Conservation (phyloP, 768 basidiomycete genomes). For the Termitomyces sp. region DNA sequence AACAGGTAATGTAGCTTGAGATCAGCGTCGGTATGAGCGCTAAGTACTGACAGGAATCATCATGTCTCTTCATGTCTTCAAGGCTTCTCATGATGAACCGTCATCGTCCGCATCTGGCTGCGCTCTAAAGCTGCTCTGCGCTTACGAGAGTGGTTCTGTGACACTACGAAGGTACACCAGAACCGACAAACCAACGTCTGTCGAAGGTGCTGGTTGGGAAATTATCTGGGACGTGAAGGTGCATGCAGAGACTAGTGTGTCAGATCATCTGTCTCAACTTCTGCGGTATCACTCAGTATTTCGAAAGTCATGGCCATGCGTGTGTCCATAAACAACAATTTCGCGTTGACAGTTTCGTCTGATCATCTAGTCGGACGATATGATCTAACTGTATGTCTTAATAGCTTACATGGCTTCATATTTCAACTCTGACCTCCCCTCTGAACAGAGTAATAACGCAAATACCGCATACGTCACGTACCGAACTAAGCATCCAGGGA, state of each 20-base stretch:
- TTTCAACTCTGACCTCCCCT: background rate
- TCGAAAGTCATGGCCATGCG: conserved; percentile 80
- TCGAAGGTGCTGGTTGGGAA: conserved; percentile 75
- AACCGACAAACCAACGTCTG: conserved; percentile 38
- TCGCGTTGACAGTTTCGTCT: conserved; percentile 80
- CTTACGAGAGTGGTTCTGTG: conserved; percentile 89
- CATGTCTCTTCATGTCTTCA: conserved; percentile 79
- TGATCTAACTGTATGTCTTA: conserved; percentile 41
- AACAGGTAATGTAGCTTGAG: conserved; percentile 39
- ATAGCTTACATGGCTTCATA: background rate
- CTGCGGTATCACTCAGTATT: background rate
- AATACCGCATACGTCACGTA: conserved; percentile 18
- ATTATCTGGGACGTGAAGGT: conserved; percentile 58
- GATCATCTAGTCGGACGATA: conserved; percentile 75
- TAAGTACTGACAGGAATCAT: conserved; percentile 57
- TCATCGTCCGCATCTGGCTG: conserved; percentile 25
- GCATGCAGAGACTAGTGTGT: conserved; percentile 71
- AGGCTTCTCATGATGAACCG: conserved; percentile 14
- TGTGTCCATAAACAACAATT: conserved; percentile 49
- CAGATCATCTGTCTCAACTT: background rate
- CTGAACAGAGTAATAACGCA: background rate
- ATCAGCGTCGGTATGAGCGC: background rate
- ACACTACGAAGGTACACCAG: conserved; percentile 51
- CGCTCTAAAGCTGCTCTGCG: conserved; percentile 61
- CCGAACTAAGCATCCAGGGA: conserved; percentile 76